Conservation (phyloP, 148 eudicot genomes). For the Vaccinium myrtillus region DNA sequence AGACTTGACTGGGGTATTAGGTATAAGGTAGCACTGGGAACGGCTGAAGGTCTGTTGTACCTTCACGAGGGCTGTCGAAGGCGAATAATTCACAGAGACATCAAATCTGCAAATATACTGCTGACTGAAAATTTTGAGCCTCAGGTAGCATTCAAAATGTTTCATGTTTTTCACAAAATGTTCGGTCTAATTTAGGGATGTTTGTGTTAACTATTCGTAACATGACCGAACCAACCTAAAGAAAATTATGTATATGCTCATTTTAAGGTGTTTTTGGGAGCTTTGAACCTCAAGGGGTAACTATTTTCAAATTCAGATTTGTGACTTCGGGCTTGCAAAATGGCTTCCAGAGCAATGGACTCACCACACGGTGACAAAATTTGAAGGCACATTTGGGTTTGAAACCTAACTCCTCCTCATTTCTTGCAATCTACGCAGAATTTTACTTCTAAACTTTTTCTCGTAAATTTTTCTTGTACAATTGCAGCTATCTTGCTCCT, state of each 20-base stretch:
- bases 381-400: constrained; percentile 95
- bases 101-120: constrained; percentile 85
- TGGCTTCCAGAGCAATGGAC: constrained; percentile 97
- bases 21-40: constrained; percentile 80
- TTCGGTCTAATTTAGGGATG: neutral
- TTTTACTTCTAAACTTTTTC: neutral
- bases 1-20: constrained; percentile 58
- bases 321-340: constrained; percentile 94
- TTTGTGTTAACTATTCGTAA: neutral
- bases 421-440: neutral
- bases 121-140: constrained; percentile 71
- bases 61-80: constrained; percentile 84
- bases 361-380: constrained; percentile 74
- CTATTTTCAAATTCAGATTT: constrained; percentile 53
- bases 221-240: neutral
- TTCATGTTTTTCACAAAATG: neutral
- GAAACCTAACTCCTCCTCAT: constrained; percentile 8
- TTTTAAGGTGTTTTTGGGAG: constrained; percentile 19
- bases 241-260: neutral
- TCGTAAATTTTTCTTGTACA: neutral
- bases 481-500: constrained; percentile 78
- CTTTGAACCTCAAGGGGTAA: constrained; percentile 16
- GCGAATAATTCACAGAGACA: constrained; percentile 85
- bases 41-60: constrained; percentile 74
- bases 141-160: constrained; percentile 43